phyloP scores from a whole-genome alignment of 345 rosid genomes.

The Salix purpurea region DNA sequence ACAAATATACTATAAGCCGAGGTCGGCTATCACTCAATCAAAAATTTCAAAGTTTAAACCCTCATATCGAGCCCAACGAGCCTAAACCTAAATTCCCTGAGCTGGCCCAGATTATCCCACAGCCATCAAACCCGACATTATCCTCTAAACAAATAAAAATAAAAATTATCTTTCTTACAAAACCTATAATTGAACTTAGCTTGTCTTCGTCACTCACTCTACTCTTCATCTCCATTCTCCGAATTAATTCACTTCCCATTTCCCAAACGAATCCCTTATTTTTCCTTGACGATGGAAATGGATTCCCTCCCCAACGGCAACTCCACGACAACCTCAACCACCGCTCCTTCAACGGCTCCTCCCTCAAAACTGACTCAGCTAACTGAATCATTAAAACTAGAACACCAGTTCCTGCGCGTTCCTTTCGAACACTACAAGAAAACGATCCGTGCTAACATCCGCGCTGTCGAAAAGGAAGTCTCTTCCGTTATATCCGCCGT shows the following conservation, averaged over 20 bases:
- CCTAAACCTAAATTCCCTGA: not conserved
- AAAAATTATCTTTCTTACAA: not conserved
- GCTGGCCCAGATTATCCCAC: not conserved
- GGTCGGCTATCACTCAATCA: too few relatives aligned
- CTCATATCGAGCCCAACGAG: too few relatives aligned
- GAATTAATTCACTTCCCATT: too few relatives aligned
- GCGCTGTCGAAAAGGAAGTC: conserved; percentile 75
- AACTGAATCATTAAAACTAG: conserved; percentile 78
- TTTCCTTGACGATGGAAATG: conserved; percentile 13
- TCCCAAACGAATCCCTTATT: not conserved
- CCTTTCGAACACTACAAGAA: conserved; percentile 97
- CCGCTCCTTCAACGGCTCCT: conserved; percentile 13
- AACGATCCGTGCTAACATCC: conserved; percentile 82
- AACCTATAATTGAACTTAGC: not conserved
- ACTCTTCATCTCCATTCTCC: not conserved
- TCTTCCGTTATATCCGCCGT: conserved; percentile 61
- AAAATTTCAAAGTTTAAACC: too few relatives aligned
- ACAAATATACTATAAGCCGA: too few relatives aligned
- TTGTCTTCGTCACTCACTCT: not conserved
- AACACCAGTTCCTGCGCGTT: conserved; percentile 87
- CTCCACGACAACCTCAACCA: conserved; percentile 15
- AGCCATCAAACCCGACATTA: not conserved
- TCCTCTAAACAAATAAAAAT: not conserved
- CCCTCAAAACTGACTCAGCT: conserved; percentile 56
- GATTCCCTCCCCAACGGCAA: conserved; percentile 32